Conservation (phyloP, 169 alveolate species). For the Plasmodium gaboni region DNA sequence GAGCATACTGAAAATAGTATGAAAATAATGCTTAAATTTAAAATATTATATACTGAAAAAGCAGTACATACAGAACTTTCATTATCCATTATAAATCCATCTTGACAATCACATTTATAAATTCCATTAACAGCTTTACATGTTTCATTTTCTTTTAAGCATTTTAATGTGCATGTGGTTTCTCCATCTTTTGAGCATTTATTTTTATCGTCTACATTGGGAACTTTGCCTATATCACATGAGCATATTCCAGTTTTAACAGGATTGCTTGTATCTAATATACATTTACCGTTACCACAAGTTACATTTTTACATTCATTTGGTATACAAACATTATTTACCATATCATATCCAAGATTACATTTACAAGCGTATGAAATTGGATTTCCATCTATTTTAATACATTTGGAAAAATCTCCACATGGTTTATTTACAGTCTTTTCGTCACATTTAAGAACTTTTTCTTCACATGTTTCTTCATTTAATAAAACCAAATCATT, state of each 20-base stretch:
- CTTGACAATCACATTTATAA: conserved; percentile 45
- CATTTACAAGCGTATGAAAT: conserved; percentile 13
- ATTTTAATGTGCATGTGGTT: conserved; percentile 31
- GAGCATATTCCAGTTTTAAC: conserved; percentile 22
- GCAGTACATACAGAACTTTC: conserved; percentile 22
- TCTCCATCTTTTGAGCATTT: conserved; percentile 57
- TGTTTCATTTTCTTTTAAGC: conserved; percentile 23
- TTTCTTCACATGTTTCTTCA: conserved; percentile 42
- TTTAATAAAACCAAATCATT: conserved; percentile 2
- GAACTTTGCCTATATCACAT: conserved; percentile 44
- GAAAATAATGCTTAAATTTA: conserved; percentile 18
- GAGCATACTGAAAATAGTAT: not conserved
- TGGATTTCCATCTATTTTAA: not conserved
- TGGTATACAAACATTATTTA: conserved; percentile 12
- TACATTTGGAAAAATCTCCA: conserved; percentile 34
- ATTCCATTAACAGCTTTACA: conserved; percentile 27
- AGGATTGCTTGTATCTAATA: conserved; percentile 5
- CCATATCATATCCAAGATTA: not conserved
- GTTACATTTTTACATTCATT: conserved; percentile 3
- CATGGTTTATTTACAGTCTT: conserved; percentile 23
- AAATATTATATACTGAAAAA: conserved; percentile 34
- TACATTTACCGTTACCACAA: conserved; percentile 59
- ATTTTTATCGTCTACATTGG: conserved; percentile 10
- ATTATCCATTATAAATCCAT: conserved; percentile 18
- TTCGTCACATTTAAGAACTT: conserved; percentile 11